These are phyloP conservation scores for Arctium lappa DNA, from an alignment of 129 eudicot genomes.

Conservation along the genomic window DNA sequence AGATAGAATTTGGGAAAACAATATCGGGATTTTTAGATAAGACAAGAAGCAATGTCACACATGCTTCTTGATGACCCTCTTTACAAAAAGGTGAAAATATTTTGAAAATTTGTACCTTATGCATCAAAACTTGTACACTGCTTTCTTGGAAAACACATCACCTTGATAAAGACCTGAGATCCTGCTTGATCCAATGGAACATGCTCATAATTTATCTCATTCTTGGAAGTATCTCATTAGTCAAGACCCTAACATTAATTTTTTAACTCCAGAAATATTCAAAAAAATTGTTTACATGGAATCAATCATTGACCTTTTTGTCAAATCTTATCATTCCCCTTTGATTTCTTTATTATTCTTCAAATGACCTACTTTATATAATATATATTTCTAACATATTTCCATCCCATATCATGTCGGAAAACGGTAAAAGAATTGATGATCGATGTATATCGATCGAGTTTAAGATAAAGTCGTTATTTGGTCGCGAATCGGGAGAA, in stretches of 20 bases:
- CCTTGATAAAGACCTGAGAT: constrained; percentile 48
- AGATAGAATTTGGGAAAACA: constrained; percentile 27
- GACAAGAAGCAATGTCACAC: constrained; percentile 24
- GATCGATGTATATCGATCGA: background rate
- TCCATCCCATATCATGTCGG: background rate
- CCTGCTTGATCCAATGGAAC: constrained; percentile 71
- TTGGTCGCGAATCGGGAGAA: background rate
- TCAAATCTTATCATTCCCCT: background rate
- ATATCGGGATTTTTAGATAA: constrained; percentile 10
- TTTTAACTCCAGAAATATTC: constrained; percentile 3
- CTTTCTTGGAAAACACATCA: constrained; percentile 32
- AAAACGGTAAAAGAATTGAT: background rate
- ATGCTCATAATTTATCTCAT: constrained; percentile 40
- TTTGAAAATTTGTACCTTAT: background rate
- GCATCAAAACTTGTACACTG: background rate
- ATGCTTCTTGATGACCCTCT: constrained; percentile 27
- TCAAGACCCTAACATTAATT: constrained; percentile 18
- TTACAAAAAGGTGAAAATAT: constrained; percentile 11
- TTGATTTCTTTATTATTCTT: constrained; percentile 16
- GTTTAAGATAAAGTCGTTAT: background rate
- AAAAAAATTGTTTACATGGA: constrained; percentile 8
- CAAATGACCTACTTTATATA: background rate
- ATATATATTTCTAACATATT: background rate
- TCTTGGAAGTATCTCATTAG: constrained; percentile 33
- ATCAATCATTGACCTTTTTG: constrained; percentile 21